These are phyloP conservation scores for Populus pruinosa DNA, from an alignment of 345 rosid species.

Conservation along the genomic window DNA sequence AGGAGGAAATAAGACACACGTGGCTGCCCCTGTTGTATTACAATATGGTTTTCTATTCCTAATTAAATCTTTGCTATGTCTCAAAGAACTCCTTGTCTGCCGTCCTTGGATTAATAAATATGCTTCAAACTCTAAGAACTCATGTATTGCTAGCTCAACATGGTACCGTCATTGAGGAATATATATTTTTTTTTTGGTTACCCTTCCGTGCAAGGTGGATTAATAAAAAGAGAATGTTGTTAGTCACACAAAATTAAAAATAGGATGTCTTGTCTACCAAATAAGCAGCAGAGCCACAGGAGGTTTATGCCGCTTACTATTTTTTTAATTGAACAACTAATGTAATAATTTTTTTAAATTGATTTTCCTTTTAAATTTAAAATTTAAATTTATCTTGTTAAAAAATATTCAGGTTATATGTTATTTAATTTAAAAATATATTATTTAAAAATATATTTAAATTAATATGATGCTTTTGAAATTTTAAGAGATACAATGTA, in stretches of 20 bases:
- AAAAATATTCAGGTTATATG: too few relatives aligned
- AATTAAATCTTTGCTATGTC: not conserved
- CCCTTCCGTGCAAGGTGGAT: not conserved
- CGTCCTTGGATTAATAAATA: not conserved
- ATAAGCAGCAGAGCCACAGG: not conserved
- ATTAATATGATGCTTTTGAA: fast-evolving
- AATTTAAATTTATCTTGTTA: too few relatives aligned
- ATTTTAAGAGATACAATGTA: fast-evolving
- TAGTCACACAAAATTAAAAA: not conserved
- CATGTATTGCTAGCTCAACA: not conserved
- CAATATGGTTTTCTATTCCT: not conserved
- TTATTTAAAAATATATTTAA: fast-evolving
- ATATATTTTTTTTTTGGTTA: not conserved
- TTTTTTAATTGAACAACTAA: not conserved
- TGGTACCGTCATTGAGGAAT: not conserved
- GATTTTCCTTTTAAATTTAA: too few relatives aligned
- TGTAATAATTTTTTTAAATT: not conserved
- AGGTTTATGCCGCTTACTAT: not conserved
- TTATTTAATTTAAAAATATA: too few relatives aligned
- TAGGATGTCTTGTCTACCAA: not conserved
- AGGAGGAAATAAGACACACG: not conserved
- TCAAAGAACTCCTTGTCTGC: not conserved
- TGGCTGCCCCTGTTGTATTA: not conserved
- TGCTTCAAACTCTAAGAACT: not conserved
- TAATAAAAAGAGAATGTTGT: not conserved